Percentiles rank a stretch among this genome's conserved stretches.
These are phyloP conservation scores for Ogataea wickerhamii DNA, from an alignment of 805 yeast species.

Conservation along the genomic window DNA sequence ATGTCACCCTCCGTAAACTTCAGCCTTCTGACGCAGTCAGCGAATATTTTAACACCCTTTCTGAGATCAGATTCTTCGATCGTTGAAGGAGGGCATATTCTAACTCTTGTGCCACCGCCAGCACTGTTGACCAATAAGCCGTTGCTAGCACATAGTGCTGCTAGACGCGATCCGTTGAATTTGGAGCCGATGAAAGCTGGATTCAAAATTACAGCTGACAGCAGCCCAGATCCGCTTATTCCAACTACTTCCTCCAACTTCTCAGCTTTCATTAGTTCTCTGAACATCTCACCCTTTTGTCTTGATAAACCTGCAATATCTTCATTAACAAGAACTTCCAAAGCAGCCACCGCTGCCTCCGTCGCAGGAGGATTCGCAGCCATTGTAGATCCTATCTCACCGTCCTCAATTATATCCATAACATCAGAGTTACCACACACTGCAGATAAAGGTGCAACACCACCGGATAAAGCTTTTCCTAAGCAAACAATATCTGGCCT, in stretches of 20 bases:
- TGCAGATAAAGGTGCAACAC: slow-evolving; percentile 26
- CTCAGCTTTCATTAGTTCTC: slow-evolving; percentile 14
- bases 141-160: slow-evolving; percentile 21
- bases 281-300: slow-evolving; percentile 18
- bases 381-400: slow-evolving; percentile 31
- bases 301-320: slow-evolving; percentile 17
- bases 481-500: slow-evolving; percentile 29
- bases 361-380: slow-evolving; percentile 31
- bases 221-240: slow-evolving; percentile 25
- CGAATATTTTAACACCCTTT: slow-evolving; percentile 24
- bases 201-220: slow-evolving; percentile 23
- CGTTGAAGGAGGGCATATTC: slow-evolving; percentile 29
- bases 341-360: slow-evolving; percentile 28
- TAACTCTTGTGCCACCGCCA: slow-evolving; percentile 22
- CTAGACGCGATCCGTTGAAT: slow-evolving; percentile 19
- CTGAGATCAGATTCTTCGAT: slow-evolving; percentile 19
- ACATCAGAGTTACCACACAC: slow-evolving; percentile 23
- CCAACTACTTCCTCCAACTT: slow-evolving; percentile 13
- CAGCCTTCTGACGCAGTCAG: slow-evolving; percentile 16
- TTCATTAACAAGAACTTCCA: slow-evolving; percentile 28
- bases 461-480: slow-evolving; percentile 29
- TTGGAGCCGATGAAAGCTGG: slow-evolving; percentile 7
- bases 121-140: slow-evolving; percentile 24
- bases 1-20: slow-evolving; percentile 10
- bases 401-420: slow-evolving; percentile 21